Conservation (phyloP, 106 monocot genomes). For the Iris macrosiphon region DNA sequence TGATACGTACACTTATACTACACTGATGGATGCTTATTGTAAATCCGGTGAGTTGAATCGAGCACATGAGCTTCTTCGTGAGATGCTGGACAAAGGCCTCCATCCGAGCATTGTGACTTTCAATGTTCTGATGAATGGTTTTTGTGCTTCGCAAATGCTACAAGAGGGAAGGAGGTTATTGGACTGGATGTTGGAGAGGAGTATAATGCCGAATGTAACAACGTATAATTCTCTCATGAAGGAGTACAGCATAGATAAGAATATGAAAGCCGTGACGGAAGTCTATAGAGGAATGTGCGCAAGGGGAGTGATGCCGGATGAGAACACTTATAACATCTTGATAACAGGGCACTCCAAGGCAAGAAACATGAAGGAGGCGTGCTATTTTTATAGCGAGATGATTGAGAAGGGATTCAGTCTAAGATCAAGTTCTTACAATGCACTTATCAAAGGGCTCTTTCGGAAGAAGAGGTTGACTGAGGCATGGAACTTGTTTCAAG, state of each 20-base stretch:
- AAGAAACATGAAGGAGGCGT: conserved; percentile 93
- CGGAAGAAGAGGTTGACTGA: conserved; percentile 69
- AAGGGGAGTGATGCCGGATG: conserved; percentile 56
- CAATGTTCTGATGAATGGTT: conserved; percentile 90
- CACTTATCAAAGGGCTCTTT: conserved; percentile 50
- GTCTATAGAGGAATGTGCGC: conserved; percentile 64
- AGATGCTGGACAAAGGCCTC: conserved; percentile 78
- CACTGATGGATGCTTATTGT: conserved; percentile 88
- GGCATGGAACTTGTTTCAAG: conserved; percentile 69
- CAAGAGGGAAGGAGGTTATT: conserved; percentile 72
- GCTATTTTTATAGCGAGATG: conserved; percentile 79
- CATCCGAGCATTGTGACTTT: conserved; percentile 83
- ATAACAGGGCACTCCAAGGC: conserved; percentile 84
- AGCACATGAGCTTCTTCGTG: conserved; percentile 54
- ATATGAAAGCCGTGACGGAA: conserved; percentile 71
- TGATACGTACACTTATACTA: conserved; percentile 83
- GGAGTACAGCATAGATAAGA: conserved; percentile 56
- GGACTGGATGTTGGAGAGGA: conserved; percentile 79
- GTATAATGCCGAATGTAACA: conserved; percentile 52
- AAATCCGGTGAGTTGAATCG: conserved; percentile 52
- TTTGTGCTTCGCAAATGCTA: conserved; percentile 63
- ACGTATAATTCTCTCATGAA: conserved; percentile 85
- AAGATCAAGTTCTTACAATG: conserved; percentile 44
- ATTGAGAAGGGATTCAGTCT: conserved; percentile 59
- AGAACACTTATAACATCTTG: conserved; percentile 88